Evolutionary conservation across 1,284 basidiomycete genomes (phyloP), one percentile per base, ranked within the genome.

Genomic region (Testicularia cyperi): DNA sequence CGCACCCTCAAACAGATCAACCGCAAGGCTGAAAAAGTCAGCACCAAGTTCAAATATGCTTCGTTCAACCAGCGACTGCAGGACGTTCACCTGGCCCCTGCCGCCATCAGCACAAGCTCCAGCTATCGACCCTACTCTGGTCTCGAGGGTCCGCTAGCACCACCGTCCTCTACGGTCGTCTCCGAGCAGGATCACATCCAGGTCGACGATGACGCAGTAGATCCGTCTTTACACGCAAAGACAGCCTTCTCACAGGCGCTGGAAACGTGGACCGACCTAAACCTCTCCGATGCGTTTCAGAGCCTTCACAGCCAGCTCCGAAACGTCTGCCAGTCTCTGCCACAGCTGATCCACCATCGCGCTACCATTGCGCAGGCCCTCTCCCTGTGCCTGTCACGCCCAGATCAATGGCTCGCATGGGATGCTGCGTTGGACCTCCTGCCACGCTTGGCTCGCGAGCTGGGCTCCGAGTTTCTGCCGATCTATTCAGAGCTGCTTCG

Each of bases 51-150:
- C 41, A 47, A 61, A 28, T 76, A 76, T 44, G 62, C 65, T 25
- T 76, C 74, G 16, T 76, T 76, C 68, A 74, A 75, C 39, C 70
- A 76, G 42, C 65, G 72, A 6, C 68, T 76, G 30, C 60, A 68
- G 24, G 43, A 71, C 21, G 65, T 72, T 5, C 68, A 74, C 26
- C 66, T 76, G 20, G 62, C 63, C 15, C 55, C 63, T 6, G 47
- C 62, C 16, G 54, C 48, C 9, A 65, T 61, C 40, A 51, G 49
- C 29, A 53, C 55, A 19, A 60, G 63, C 30, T 51, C 43, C 30
- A 56, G 44, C 44, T 70, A 42, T 25, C 57, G 49, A 36, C 63
- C 44, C 16, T 68, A 66, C 23, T 64, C 66, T 2, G 68, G 65
- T 22, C 60, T 73, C 23, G 68, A 70, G 18, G 55, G 44, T 24